These are phyloP conservation scores for Xylariaceae sp. DNA, from an alignment of 2,329 filamentous ascomycete genomes.

Conservation along the genomic window DNA sequence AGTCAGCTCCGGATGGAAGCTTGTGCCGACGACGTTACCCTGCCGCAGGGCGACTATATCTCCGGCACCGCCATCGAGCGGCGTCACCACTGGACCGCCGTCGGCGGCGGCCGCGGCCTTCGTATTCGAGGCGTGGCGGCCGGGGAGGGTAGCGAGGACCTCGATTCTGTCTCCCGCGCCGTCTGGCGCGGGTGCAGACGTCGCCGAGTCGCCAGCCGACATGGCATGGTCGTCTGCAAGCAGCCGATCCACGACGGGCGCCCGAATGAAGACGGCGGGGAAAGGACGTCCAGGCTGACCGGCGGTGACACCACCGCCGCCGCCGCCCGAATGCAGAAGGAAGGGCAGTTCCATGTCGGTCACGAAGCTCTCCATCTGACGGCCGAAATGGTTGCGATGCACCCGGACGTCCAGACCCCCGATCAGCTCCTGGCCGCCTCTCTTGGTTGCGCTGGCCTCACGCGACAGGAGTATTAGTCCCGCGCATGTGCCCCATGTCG, in stretches of 20 bases:
- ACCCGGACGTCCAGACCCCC: slow-evolving; percentile 87
- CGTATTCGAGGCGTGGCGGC: slow-evolving; percentile 30
- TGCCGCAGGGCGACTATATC: slow-evolving; percentile 87
- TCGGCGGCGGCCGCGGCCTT: slow-evolving; percentile 27
- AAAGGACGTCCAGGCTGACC: slow-evolving; percentile 43
- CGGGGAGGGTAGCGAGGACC: slow-evolving; percentile 44
- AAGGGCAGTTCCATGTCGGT: slow-evolving; percentile 67
- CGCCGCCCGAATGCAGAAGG: slow-evolving; percentile 33
- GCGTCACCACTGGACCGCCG: slow-evolving; percentile 7
- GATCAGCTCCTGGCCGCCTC: slow-evolving; percentile 86
- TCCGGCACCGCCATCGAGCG: slow-evolving; percentile 45
- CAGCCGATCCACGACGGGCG: slow-evolving; percentile 83
- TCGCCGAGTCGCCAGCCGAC: slow-evolving; percentile 29
- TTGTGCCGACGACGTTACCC: slow-evolving; percentile 87
- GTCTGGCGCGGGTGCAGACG: slow-evolving; percentile 16
- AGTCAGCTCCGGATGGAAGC: slow-evolving; percentile 92
- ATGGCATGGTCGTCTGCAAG: slow-evolving; percentile 37
- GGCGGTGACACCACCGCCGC: too few relatives aligned
- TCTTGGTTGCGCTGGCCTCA: slow-evolving; percentile 79
- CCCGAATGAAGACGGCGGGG: slow-evolving; percentile 84
- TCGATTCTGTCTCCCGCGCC: slow-evolving; percentile 29
- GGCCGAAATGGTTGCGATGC: slow-evolving; percentile 89
- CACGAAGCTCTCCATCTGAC: slow-evolving; percentile 88
- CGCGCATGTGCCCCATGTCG: slow-evolving; percentile 93
- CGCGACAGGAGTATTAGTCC: slow-evolving; percentile 87